Evolutionary conservation across 202 grass and related monocot genomes (phyloP), one percentile per base, ranked within the genome.

Genomic region (Eragrostis tef): DNA sequence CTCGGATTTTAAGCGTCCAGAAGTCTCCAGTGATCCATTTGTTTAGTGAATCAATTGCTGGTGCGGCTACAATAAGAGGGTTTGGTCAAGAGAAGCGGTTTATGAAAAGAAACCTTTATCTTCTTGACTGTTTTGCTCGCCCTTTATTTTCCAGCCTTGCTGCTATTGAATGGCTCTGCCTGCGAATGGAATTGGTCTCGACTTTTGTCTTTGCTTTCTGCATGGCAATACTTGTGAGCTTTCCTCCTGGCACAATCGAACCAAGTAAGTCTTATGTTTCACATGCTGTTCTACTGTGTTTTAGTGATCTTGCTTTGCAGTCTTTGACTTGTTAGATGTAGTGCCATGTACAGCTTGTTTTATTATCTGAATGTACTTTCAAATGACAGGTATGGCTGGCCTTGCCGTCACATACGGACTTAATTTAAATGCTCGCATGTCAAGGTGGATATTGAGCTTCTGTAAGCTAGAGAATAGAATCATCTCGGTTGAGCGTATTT

Each of bases 391-490:
- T 83, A 93, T 99, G 96, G 96, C 96, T 53, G 96, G 96, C 53
- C 93, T 99, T 56, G 93, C 90, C 46, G 96, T 99, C 42, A 96
- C 96, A 73, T 95, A 92, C 85, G 96, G 92, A 65, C 89, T 99
- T 81, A 99, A 99, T 81, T 83, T 99, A 63, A 99, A 99, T 85
- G 89, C 89, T 83, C 90, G 96, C 44, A 86, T 99, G 86, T 99
- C 96, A 80, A 87, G 90, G 69, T 99, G 96, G 96, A 93, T 99
- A 86, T 83, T 99, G 80, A 99, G 96, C 61, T 99, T 99, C 88
- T 99, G 96, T 79, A 99, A 99, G 80, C 84, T 99, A 64, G 96
- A 99, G 74, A 99, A 95, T 66, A 93, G 92, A 91, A 93, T 99
- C 34, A 99, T 99, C 71, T 94, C 96, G 80, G 89, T 99, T 73